phyloP scores from a whole-genome alignment of 495 filamentous ascomycete species.

The Podospora pseudoanserina region DNA sequence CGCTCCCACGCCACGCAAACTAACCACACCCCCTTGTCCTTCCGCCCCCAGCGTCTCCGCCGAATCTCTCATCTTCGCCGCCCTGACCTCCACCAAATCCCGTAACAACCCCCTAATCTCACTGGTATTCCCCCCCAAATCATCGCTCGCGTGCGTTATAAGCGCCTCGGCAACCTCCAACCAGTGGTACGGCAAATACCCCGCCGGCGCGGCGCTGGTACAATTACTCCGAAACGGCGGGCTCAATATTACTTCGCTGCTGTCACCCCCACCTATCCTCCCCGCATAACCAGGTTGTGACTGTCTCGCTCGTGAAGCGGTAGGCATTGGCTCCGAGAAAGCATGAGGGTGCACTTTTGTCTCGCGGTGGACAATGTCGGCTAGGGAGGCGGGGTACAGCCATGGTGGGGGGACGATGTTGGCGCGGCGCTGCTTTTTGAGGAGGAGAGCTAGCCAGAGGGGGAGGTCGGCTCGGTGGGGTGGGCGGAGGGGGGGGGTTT shows the following conservation, averaged over 20 bases:
- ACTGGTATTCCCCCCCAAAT: constrained; percentile 63
- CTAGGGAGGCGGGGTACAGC: constrained; percentile 71
- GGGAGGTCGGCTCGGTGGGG: constrained; percentile 78
- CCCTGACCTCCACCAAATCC: constrained; percentile 81
- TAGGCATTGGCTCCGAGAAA: constrained; percentile 71
- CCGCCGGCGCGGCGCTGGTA: constrained; percentile 56
- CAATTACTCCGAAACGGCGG: constrained; percentile 62
- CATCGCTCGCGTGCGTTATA: constrained; percentile 78
- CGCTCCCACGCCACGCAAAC: constrained; percentile 78
- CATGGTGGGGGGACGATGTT: constrained; percentile 90
- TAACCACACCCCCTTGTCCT: constrained; percentile 62
- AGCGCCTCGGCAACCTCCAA: constrained; percentile 82
- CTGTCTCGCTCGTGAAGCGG: constrained; percentile 50
- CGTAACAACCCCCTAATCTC: constrained; percentile 70
- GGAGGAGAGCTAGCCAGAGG: constrained; percentile 94
- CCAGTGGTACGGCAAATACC: constrained; percentile 89
- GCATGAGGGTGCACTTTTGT: constrained; percentile 58
- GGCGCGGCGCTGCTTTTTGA: constrained; percentile 90
- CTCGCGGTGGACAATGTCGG: constrained; percentile 73
- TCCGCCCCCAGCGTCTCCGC: constrained; percentile 58
- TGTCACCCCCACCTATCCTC: neutral
- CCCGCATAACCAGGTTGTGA: constrained; percentile 30
- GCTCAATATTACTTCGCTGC: constrained; percentile 26
- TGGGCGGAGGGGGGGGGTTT: constrained; percentile 68
- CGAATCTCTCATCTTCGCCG: constrained; percentile 80